These are phyloP conservation scores for Talaromyces atroroseus DNA, from an alignment of 2,329 filamentous ascomycete species.

Conservation along the genomic window DNA sequence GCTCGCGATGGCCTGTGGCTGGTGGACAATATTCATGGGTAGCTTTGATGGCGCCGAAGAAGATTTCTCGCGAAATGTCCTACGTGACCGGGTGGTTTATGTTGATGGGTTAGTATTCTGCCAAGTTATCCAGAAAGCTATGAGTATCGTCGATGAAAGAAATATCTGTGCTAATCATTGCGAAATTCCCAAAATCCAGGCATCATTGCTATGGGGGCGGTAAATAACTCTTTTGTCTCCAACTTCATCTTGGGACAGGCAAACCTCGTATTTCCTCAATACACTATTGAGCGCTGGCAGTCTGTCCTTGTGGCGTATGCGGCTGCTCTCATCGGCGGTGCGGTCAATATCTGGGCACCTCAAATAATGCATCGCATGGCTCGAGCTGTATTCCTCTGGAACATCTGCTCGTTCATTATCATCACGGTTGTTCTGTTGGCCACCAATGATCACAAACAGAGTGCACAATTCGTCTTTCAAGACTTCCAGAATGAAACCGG, in stretches of 20 bases:
- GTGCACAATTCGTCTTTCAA: slow-evolving; percentile 50
- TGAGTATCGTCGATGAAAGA: background rate
- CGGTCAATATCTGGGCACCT: slow-evolving; percentile 47
- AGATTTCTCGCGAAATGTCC: slow-evolving; percentile 39
- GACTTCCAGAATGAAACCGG: slow-evolving; percentile 53
- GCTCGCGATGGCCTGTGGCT: slow-evolving; percentile 51
- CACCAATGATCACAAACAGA: slow-evolving; percentile 50
- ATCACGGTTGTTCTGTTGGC: slow-evolving; percentile 50
- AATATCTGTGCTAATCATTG: background rate
- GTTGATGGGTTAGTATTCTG: slow-evolving; percentile 36
- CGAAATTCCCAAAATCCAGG: slow-evolving; percentile 22
- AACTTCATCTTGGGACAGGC: slow-evolving; percentile 54
- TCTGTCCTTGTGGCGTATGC: slow-evolving; percentile 50
- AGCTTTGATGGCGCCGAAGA: slow-evolving; percentile 49
- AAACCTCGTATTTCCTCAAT: slow-evolving; percentile 48
- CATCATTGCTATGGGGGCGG: slow-evolving; percentile 50
- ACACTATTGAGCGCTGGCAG: slow-evolving; percentile 53
- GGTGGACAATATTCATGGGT: slow-evolving; percentile 57
- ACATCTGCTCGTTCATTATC: slow-evolving; percentile 49
- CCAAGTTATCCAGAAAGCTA: background rate
- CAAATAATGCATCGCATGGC: slow-evolving; percentile 49
- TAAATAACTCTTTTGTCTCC: slow-evolving; percentile 50
- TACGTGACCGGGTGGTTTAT: slow-evolving; percentile 48
- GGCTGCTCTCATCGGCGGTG: slow-evolving; percentile 41
- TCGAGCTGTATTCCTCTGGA: slow-evolving; percentile 48